A percentile compares a stretch with the other conserved stretches of the same genome.
Evolutionary conservation across 169 alveolate species (phyloP).

Genomic region (Plasmodium adleri): DNA sequence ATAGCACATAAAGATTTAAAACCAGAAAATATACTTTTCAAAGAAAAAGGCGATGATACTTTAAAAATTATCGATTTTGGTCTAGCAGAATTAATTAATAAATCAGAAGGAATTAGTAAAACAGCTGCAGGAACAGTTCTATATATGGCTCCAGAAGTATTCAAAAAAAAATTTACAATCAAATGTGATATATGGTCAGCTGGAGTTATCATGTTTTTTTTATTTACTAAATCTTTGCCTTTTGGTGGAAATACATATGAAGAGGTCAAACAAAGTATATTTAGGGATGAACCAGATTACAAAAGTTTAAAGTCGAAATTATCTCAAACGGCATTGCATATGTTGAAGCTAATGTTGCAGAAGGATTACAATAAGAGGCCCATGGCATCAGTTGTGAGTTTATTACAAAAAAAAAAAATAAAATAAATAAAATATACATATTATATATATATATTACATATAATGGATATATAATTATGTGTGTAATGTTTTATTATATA

Average conservation of each 20-base stretch:
- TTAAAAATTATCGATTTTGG: slow-evolving; percentile 85
- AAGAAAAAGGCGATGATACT: slow-evolving; percentile 78
- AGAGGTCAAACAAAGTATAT: slow-evolving; percentile 81
- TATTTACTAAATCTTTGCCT: slow-evolving; percentile 93
- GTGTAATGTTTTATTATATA: neutral
- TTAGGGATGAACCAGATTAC: slow-evolving; percentile 71
- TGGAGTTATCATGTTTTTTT: slow-evolving; percentile 93
- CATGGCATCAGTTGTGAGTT: slow-evolving; percentile 71
- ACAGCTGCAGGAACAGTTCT: slow-evolving; percentile 91
- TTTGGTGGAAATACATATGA: slow-evolving; percentile 85
- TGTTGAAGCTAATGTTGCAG: slow-evolving; percentile 77
- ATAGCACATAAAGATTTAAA: slow-evolving; percentile 86
- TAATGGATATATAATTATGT: neutral
- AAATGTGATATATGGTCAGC: slow-evolving; percentile 96
- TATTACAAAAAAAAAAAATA: neutral
- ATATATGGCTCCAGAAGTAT: slow-evolving; percentile 95
- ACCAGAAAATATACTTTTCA: slow-evolving; percentile 84
- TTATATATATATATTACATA: neutral
- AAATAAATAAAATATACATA: neutral
- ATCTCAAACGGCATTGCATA: slow-evolving; percentile 61
- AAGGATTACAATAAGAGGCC: slow-evolving; percentile 70
- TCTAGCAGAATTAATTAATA: slow-evolving; percentile 80
- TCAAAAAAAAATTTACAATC: slow-evolving; percentile 91
- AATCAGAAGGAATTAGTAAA: slow-evolving; percentile 80
- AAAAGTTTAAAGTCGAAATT: slow-evolving; percentile 29